Evolutionary conservation across 768 basidiomycete genomes (phyloP), one percentile per base, ranked within the genome.

Genomic region (Mycena capillaripes): DNA sequence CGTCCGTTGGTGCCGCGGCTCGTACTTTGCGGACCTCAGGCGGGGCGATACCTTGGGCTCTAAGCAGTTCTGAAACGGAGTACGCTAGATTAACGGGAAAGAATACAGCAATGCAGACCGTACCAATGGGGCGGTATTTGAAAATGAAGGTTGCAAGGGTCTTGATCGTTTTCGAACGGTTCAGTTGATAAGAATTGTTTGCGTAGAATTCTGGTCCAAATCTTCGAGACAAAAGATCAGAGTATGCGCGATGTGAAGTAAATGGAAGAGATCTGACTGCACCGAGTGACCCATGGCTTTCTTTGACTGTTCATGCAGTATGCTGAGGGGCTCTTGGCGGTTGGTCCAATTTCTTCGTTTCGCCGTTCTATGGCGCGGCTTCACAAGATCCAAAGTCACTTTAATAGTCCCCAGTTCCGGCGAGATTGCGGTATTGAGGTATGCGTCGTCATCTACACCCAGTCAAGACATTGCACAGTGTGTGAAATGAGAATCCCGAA

Each of bases 251-350:
- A 56, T 11, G 30, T 42, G 40, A 48, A 46, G n/a, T n/a, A n/a
- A 40, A n/a, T 17, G 12, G 14, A 27, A 57, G 40, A 32, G 27
- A 19, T 21, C 66, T 36, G 17, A 70, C 73, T 74, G 69, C 9
- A 74, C 65, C 2, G 73, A 74, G 30, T 74, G 73, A 16, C 69
- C 73, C 1, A 74, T 55, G 6, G 58, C 69, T 30, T 74, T 74
- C 55, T 74, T 74, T 10, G 73, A 67, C 19, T 44, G 38, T 25
- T 74, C 73, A 14, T 74, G 69, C 30, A 74, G 34, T 25, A 70
- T 29, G 21, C 34, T 21, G 19, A 6, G 32, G 3, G 71, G 46
- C 29, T 52, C 46, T 16, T 34, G 30, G 30, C 32, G 36, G 16
- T 1, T 34, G n/a, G n/a, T 14, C 55, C 55, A 14, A 10, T 29